Conservation (phyloP, 164 flowering plant species). For the Liriodendron chinense region DNA sequence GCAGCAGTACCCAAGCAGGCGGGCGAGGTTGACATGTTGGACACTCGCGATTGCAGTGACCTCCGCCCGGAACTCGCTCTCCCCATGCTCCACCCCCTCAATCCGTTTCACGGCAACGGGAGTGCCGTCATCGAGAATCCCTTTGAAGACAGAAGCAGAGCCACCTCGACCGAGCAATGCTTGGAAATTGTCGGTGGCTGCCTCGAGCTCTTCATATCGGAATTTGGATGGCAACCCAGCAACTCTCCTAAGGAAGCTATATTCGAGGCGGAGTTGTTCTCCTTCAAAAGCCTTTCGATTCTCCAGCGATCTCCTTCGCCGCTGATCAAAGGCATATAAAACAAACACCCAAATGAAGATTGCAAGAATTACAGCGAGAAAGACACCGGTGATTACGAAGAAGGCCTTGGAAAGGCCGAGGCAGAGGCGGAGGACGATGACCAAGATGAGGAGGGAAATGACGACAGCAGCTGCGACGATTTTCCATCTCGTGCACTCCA, state of each 20-base stretch:
- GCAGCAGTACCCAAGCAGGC: constrained; percentile 63
- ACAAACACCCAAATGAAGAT: constrained; percentile 33
- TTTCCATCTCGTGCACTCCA: constrained; percentile 57
- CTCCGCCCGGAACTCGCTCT: constrained; percentile 73
- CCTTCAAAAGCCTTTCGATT: constrained; percentile 38
- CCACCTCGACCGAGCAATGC: constrained; percentile 63
- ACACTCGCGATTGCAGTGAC: constrained; percentile 80
- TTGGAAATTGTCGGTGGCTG: constrained; percentile 66
- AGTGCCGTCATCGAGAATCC: constrained; percentile 72
- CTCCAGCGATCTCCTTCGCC: constrained; percentile 29
- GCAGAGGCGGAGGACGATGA: constrained; percentile 40
- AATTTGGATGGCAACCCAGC: constrained; percentile 81
- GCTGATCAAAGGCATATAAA: constrained; percentile 20
- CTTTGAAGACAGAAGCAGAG: constrained; percentile 79
- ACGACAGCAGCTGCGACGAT: constrained; percentile 26
- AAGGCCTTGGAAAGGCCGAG: constrained; percentile 41
- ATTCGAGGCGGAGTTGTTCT: constrained; percentile 66
- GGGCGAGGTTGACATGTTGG: constrained; percentile 78
- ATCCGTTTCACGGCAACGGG: constrained; percentile 78
- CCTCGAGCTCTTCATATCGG: constrained; percentile 56
- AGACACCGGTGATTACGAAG: constrained; percentile 55
- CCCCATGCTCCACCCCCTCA: constrained; percentile 57
- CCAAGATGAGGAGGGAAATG: constrained; percentile 30
- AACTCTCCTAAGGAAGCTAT: constrained; percentile 75
- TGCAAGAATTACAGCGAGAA: constrained; percentile 37